A percentile compares a stretch with the other conserved stretches of the same genome.
phyloP scores from a whole-genome alignment of 306 rosid species.

The Corylus americana region DNA sequence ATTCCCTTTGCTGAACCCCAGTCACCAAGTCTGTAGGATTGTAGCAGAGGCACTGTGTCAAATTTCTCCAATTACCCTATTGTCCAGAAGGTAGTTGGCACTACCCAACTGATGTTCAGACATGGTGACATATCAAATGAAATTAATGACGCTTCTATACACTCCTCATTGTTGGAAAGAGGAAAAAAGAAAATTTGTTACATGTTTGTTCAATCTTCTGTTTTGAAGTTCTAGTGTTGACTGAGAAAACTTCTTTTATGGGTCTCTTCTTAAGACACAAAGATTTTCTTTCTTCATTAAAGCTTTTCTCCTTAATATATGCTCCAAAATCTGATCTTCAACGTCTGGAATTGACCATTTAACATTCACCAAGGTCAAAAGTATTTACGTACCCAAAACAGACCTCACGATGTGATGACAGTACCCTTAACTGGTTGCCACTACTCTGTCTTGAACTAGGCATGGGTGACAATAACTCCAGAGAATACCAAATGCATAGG shows the following conservation, averaged over 20 bases:
- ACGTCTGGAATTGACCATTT: background rate
- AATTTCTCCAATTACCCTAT: background rate
- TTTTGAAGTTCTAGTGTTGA: background rate
- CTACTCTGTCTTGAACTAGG: background rate
- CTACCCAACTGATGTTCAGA: background rate
- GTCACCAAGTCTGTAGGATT: background rate
- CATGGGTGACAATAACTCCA: background rate
- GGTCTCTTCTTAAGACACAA: background rate
- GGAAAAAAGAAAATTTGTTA: background rate
- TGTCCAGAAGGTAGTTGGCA: background rate
- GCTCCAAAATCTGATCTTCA: slow-evolving; percentile 1
- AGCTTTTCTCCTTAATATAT: background rate
- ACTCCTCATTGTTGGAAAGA: background rate
- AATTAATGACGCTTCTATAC: background rate
- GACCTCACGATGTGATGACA: background rate
- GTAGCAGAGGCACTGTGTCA: background rate
- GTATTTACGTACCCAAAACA: background rate
- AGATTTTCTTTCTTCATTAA: background rate
- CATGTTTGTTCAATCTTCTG: background rate
- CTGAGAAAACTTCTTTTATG: background rate
- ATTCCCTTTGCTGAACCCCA: background rate
- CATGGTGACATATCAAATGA: background rate
- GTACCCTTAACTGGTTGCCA: background rate
- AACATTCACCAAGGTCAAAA: background rate
- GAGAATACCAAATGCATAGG: background rate